Evolutionary conservation across 225 moss, liverwort and hornwort genomes (phyloP), one percentile per base, ranked within the genome.

Genomic region (Sphagnum contortum): DNA sequence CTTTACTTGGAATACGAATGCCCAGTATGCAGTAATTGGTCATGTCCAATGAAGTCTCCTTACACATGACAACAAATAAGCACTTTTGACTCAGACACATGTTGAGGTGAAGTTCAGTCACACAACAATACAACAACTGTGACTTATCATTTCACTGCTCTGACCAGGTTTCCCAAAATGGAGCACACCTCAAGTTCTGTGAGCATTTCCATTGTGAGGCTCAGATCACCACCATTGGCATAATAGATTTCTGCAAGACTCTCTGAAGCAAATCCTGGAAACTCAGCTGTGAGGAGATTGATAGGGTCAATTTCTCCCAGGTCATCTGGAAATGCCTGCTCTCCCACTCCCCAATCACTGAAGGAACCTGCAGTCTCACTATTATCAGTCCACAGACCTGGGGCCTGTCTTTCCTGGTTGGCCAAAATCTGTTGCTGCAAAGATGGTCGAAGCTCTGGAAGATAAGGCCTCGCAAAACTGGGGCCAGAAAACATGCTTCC

Each of bases 191-290:
- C 84, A 10, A 87, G 87, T 65, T 87, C 80, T 0, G 71, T 49
- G 5, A 87, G 87, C 81, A 84, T 84, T 0, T 84, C 87, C 66
- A 81, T 57, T 5, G 87, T 84, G n/a, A 81, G 76, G 55, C 66
- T 67, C 75, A 87, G 66, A 59, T 87, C 87, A 4, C 87, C 84
- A n/a, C 78, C 84, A 50, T 84, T 87, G 57, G 84, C 87, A 52
- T 79, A 84, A 49, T 75, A 83, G 54, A 87, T 75, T 7, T 84
- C 83, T 0, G 87, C 83, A 49, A 87, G 70, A 50, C 87, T 87
- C 7, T 87, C 78, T 0, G 80, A 75, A 55, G 87, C 69, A 49
- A 84, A 87, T 12, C 81, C 87, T 6, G 81, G 87, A 71, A 87
- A 87, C 66, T 80, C 78, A 3, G 70, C 61, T 0, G 83, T 64